phyloP scores from a whole-genome alignment of 768 basidiomycete species.

The Albatrellus ellisii region DNA sequence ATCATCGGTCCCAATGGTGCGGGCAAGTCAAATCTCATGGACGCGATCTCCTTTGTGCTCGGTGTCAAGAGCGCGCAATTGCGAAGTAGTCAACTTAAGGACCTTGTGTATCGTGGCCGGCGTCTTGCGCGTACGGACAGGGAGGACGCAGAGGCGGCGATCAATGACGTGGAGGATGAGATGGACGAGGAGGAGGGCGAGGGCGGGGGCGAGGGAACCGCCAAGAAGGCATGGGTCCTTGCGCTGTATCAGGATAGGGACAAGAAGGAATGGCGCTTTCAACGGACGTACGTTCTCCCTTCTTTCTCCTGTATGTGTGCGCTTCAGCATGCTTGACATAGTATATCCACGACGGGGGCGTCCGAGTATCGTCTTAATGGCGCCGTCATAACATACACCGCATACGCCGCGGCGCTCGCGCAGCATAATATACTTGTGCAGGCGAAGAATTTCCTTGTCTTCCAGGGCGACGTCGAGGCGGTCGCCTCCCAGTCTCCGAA shows the following conservation, averaged over 20 bases:
- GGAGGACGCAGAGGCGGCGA: slow-evolving; percentile 25
- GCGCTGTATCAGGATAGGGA: slow-evolving; percentile 75
- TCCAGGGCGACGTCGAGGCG: slow-evolving; percentile 98
- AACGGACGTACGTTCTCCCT: slow-evolving; percentile 59
- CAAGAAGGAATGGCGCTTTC: slow-evolving; percentile 80
- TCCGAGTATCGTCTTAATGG: slow-evolving; percentile 88
- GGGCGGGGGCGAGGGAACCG: slow-evolving; percentile 64
- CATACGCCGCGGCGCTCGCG: slow-evolving; percentile 81
- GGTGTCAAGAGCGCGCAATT: slow-evolving; percentile 92
- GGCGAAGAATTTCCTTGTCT: slow-evolving; percentile 98
- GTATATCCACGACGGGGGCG: slow-evolving; percentile 76
- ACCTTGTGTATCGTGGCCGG: slow-evolving; percentile 90
- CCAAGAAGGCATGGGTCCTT: slow-evolving; percentile 90
- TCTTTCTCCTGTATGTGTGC: neutral
- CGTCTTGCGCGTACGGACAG: slow-evolving; percentile 41
- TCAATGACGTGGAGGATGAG: slow-evolving; percentile 27
- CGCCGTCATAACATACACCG: slow-evolving; percentile 69
- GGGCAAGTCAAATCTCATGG: slow-evolving; percentile 98
- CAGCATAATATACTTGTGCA: slow-evolving; percentile 94
- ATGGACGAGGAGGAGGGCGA: slow-evolving; percentile 35
- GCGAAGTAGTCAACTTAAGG: slow-evolving; percentile 86
- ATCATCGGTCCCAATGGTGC: slow-evolving; percentile 98
- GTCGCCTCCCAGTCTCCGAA: slow-evolving; percentile 90
- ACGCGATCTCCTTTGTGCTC: slow-evolving; percentile 97
- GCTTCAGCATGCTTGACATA: slow-evolving; percentile 20